phyloP scores from a whole-genome alignment of 495 filamentous ascomycete species.

The Evernia prunastri region DNA sequence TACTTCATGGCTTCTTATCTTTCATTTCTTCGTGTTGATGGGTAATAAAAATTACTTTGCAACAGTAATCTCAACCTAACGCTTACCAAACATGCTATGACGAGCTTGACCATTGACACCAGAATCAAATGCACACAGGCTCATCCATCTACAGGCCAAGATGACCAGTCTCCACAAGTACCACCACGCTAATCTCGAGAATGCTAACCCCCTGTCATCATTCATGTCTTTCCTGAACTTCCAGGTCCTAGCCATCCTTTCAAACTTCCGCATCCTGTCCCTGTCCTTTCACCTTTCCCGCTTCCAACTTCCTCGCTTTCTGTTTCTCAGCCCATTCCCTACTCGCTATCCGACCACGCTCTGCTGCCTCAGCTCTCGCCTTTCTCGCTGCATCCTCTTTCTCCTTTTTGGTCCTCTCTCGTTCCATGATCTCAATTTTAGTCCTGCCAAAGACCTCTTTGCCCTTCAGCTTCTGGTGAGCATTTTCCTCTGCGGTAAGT shows the following conservation, averaged over 20 bases:
- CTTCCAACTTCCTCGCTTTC: slow-evolving; percentile 35
- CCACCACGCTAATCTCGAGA: background rate
- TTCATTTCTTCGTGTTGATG: too few species aligned
- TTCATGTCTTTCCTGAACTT: background rate
- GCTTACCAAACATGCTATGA: background rate
- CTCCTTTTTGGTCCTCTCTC: slow-evolving; percentile 47
- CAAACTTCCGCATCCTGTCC: slow-evolving; percentile 14
- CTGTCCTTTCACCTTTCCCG: slow-evolving; percentile 49
- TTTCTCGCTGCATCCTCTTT: slow-evolving; percentile 51
- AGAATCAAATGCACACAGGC: background rate
- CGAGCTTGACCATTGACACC: background rate
- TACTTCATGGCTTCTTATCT: too few species aligned
- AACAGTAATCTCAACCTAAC: background rate
- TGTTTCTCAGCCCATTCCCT: slow-evolving; percentile 68
- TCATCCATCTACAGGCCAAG: background rate
- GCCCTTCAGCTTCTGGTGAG: slow-evolving; percentile 42
- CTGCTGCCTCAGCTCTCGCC: slow-evolving; percentile 58
- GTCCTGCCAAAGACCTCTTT: slow-evolving; percentile 57
- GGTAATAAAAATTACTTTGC: background rate
- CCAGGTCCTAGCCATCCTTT: background rate
- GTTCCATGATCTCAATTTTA: slow-evolving; percentile 40
- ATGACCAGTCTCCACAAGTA: background rate
- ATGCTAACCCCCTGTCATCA: background rate
- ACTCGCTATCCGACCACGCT: slow-evolving; percentile 54
- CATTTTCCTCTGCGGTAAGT: slow-evolving; percentile 16